phyloP scores from a whole-genome alignment of 176 grass and related monocot species.

The Pharus latifolius region DNA sequence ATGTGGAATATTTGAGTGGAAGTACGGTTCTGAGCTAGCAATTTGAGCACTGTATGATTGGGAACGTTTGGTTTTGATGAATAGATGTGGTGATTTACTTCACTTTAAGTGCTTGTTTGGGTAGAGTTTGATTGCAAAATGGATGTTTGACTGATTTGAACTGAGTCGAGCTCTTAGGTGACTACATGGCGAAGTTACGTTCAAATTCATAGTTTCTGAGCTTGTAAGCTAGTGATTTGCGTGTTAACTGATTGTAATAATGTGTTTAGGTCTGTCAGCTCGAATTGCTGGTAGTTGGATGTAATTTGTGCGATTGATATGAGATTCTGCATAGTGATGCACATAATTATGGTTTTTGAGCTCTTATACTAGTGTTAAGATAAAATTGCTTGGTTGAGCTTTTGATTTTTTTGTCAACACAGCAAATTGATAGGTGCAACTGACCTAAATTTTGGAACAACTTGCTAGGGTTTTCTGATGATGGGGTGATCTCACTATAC shows the following conservation, averaged over 20 bases:
- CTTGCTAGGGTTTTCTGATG: neutral
- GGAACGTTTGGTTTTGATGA: neutral
- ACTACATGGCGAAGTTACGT: neutral
- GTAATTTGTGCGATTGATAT: neutral
- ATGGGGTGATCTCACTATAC: too few relatives aligned
- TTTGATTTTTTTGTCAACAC: neutral
- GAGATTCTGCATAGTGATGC: neutral
- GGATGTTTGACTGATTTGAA: neutral
- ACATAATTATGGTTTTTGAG: neutral
- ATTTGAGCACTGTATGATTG: neutral
- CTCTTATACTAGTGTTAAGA: neutral
- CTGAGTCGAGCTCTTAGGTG: neutral
- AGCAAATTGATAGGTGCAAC: neutral
- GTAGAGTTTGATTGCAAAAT: neutral
- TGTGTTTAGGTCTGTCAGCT: neutral
- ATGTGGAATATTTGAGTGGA: neutral
- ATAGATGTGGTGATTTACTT: constrained; percentile 2
- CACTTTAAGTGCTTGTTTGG: neutral
- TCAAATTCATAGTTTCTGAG: neutral
- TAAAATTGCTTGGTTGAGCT: neutral
- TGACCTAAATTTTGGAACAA: neutral
- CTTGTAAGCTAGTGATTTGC: neutral
- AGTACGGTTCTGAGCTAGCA: neutral
- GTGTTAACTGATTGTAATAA: neutral
- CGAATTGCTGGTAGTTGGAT: neutral